Percentiles rank a stretch among this genome's conserved stretches.
Conservation (phyloP, 768 basidiomycete species). For the Russula brevipes region DNA sequence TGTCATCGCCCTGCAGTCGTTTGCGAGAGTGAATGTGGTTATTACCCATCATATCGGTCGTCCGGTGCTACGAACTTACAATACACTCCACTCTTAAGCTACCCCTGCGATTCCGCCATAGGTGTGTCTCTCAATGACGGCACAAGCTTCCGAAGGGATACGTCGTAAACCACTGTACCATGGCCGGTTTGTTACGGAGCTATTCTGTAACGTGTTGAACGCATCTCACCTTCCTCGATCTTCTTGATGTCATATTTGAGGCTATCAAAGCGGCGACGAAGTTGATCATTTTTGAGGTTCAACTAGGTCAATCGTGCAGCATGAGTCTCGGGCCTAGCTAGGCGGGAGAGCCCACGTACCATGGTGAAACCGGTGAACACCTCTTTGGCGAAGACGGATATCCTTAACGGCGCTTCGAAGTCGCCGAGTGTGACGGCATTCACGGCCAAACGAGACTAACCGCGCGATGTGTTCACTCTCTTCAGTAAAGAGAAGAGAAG, state of each 20-base stretch:
- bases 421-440: constrained; percentile 80
- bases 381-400: constrained; percentile 76
- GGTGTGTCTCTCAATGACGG: constrained; percentile 25
- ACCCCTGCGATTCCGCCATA: constrained; percentile 15
- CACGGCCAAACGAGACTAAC: constrained; percentile 69
- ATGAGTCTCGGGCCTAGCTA: background rate
- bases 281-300: constrained; percentile 73
- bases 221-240: constrained; percentile 69
- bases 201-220: background rate
- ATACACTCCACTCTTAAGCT: background rate
- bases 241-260: constrained; percentile 86
- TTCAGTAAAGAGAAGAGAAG: no score
- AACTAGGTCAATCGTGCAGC: constrained; percentile 40
- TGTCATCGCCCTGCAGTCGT: background rate
- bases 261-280: constrained; percentile 74
- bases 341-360: constrained; percentile 39
- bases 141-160: constrained; percentile 66
- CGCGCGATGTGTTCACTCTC: background rate
- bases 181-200: constrained; percentile 7
- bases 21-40: background rate
- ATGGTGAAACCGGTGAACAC: constrained; percentile 80
- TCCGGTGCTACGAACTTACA: background rate
- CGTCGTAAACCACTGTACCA: constrained; percentile 72
- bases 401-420: constrained; percentile 72
- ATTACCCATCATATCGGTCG: background rate